Percentiles rank a stretch among this genome's conserved stretches.
Evolutionary conservation across 2,329 filamentous ascomycete genomes (phyloP).

Genomic region (Amauroascus verrucosus): DNA sequence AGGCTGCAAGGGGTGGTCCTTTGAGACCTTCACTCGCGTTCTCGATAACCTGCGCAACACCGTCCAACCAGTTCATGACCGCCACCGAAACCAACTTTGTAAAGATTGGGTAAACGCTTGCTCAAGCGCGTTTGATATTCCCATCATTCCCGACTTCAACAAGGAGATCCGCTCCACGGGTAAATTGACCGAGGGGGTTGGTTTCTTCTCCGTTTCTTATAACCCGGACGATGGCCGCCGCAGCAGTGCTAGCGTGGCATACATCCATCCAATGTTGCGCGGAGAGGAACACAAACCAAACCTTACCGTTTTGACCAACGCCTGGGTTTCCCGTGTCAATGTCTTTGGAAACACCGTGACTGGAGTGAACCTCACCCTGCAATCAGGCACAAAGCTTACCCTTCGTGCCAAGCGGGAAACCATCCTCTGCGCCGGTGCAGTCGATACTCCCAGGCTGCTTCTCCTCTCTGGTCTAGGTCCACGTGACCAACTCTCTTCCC

Average conservation of each 20-base stretch:
- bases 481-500: conserved; percentile 17
- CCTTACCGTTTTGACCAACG: conserved; percentile 74
- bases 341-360: conserved; percentile 58
- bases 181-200: conserved; percentile 62
- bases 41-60: conserved; percentile 79
- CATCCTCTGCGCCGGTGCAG: conserved; percentile 43
- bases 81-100: conserved; percentile 82
- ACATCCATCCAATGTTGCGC: conserved; percentile 81
- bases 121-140: conserved; percentile 67
- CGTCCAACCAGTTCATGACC: conserved; percentile 76
- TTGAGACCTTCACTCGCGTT: conserved; percentile 70
- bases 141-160: conserved; percentile 78
- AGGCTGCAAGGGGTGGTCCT: conserved; percentile 77
- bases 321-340: conserved; percentile 76
- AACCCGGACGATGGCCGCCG: conserved; percentile 79
- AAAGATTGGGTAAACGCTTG: conserved; percentile 80
- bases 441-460: conserved; percentile 46
- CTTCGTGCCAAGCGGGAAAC: conserved; percentile 43
- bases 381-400: conserved; percentile 43
- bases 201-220: conserved; percentile 85
- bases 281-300: conserved; percentile 75
- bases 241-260: conserved; percentile 79
- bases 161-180: conserved; percentile 65
- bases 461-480: conserved; percentile 45
- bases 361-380: conserved; percentile 61